These are phyloP conservation scores for Blastomyces parvus DNA, from an alignment of 2,329 filamentous ascomycete species.

Conservation along the genomic window DNA sequence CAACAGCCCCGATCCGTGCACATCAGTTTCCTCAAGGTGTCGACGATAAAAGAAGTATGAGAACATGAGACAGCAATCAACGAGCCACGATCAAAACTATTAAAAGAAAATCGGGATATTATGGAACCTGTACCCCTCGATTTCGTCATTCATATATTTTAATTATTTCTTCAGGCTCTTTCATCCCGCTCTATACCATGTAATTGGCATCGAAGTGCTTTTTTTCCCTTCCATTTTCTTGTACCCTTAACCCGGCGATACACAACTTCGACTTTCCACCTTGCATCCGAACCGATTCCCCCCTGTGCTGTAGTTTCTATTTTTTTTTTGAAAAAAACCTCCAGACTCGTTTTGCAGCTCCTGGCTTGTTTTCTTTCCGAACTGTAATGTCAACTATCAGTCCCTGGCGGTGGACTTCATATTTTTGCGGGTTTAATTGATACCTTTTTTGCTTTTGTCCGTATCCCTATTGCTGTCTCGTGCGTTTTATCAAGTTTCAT, in stretches of 20 bases:
- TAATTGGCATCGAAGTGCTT: conserved; percentile 3
- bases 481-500: conserved; percentile 1
- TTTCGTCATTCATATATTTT: neutral
- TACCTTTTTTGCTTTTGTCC: neutral
- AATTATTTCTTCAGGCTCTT: conserved; percentile 5
- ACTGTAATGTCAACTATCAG: neutral
- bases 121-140: conserved; percentile 1
- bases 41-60: conserved; percentile 3
- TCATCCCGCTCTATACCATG: conserved; percentile 3
- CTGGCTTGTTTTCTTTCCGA: neutral
- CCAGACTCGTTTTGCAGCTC: neutral
- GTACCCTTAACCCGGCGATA: neutral
- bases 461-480: neutral
- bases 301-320: conserved; percentile 3
- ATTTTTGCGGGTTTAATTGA: neutral
- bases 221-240: neutral
- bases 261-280: neutral
- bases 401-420: conserved; percentile 6
- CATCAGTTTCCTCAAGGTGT: conserved; percentile 1
- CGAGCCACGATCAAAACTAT: conserved; percentile 3
- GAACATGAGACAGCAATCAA: conserved; percentile 6
- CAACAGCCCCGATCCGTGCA: neutral
- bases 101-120: conserved; percentile 5
- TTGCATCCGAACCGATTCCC: neutral
- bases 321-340: neutral